Evolutionary conservation across 73 alveolate genomes (phyloP).

Genomic region (Diophrys sp.): DNA sequence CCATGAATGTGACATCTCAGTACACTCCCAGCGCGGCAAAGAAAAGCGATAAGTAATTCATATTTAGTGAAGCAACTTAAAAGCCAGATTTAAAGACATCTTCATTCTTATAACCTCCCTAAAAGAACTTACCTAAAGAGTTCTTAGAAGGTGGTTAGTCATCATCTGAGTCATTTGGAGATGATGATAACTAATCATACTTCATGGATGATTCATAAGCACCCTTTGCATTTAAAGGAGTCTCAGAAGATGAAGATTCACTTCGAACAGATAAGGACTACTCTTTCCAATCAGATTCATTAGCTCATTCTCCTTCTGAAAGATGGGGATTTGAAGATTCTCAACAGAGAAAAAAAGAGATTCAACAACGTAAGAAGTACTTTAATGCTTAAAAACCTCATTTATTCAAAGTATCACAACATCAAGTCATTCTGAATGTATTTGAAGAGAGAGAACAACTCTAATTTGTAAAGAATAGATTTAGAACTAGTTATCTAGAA

Average conservation of each 20-base stretch:
- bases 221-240: neutral
- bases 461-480: neutral
- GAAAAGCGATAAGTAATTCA: neutral
- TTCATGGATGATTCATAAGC: neutral
- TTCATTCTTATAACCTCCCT: neutral
- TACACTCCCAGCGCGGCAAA: neutral
- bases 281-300: neutral
- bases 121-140: neutral
- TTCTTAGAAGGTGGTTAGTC: neutral
- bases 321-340: neutral
- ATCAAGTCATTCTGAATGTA: neutral
- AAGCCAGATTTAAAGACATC: neutral
- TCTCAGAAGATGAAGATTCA: neutral
- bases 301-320: neutral
- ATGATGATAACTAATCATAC: neutral
- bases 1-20: neutral
- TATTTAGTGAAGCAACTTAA: neutral
- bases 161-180: neutral
- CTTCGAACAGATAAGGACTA: neutral
- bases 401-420: neutral
- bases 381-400: neutral
- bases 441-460: neutral
- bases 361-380: neutral
- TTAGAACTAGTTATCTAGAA: constrained; percentile 8
- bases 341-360: neutral